These are phyloP conservation scores for Aureobasidium subglaciale DNA, from an alignment of 2,329 filamentous ascomycete genomes.

Conservation along the genomic window DNA sequence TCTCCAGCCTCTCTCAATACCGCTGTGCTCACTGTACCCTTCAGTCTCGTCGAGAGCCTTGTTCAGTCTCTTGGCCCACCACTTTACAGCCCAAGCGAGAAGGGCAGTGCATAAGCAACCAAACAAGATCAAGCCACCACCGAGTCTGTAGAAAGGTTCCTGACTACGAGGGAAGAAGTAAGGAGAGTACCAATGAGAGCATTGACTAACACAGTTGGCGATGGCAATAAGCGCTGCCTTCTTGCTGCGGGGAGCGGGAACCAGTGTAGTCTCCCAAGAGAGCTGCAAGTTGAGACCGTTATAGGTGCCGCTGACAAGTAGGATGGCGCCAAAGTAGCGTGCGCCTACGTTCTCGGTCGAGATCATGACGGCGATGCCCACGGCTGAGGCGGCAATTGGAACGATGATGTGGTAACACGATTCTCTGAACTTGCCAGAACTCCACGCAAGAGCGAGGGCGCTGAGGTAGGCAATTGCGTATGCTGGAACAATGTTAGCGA, in stretches of 20 bases:
- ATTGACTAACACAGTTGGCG: conserved; percentile 35
- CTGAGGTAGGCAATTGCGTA: conserved; percentile 29
- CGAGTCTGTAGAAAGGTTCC: not conserved
- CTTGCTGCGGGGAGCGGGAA: conserved; percentile 36
- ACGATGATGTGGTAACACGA: conserved; percentile 26
- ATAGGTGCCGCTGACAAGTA: conserved; percentile 32
- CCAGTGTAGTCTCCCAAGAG: conserved; percentile 38
- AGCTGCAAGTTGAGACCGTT: conserved; percentile 36
- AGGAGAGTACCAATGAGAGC: conserved; percentile 37
- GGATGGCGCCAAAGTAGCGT: conserved; percentile 26
- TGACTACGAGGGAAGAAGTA: conserved; percentile 29
- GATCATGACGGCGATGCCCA: conserved; percentile 25
- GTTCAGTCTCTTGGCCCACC: conserved; percentile 24
- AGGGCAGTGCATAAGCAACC: conserved; percentile 23
- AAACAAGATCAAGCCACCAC: conserved; percentile 20
- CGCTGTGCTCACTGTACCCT: conserved; percentile 22
- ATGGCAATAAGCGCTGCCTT: conserved; percentile 38
- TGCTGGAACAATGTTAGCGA: too few relatives aligned
- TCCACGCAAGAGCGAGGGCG: conserved; percentile 24
- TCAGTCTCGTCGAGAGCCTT: conserved; percentile 24
- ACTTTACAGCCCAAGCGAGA: conserved; percentile 21
- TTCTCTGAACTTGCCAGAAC: conserved; percentile 26
- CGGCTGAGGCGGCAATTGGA: conserved; percentile 22
- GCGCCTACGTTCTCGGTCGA: conserved; percentile 26
- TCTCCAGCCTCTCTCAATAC: conserved; percentile 26